Evolutionary conservation across 805 yeast genomes (phyloP).

Genomic region (Myxozyma mucilagina): DNA sequence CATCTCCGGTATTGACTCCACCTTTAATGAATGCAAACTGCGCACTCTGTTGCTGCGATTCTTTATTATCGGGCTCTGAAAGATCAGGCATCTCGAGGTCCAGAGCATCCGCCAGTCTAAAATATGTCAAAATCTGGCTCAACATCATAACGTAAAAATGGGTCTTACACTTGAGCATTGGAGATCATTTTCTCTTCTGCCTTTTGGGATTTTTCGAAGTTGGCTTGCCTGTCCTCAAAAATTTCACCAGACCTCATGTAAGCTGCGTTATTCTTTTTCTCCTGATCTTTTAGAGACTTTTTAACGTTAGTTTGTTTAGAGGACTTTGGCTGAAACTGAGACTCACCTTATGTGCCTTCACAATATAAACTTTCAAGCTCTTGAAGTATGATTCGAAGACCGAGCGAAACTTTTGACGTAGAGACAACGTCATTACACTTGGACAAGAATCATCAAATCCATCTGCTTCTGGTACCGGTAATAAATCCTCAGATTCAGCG

Average conservation of each 20-base stretch:
- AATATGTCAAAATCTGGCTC: background rate
- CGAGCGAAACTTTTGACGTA: slow-evolving; percentile 36
- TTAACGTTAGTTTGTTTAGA: slow-evolving; percentile 36
- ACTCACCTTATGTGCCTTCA: slow-evolving; percentile 15
- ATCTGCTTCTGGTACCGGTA: background rate
- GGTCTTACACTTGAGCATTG: slow-evolving; percentile 41
- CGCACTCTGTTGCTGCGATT: slow-evolving; percentile 31
- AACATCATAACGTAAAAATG: background rate
- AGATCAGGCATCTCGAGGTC: slow-evolving; percentile 44
- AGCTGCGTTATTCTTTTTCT: slow-evolving; percentile 50
- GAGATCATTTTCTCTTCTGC: slow-evolving; percentile 49
- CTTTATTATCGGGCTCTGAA: slow-evolving; percentile 37
- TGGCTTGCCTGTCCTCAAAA: slow-evolving; percentile 44
- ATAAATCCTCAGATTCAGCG: background rate
- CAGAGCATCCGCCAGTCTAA: slow-evolving; percentile 47
- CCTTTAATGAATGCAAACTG: slow-evolving; percentile 24
- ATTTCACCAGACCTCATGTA: slow-evolving; percentile 68
- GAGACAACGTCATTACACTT: slow-evolving; percentile 33
- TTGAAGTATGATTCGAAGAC: slow-evolving; percentile 14
- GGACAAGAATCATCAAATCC: background rate
- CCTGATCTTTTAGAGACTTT: slow-evolving; percentile 39
- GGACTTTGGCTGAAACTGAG: slow-evolving; percentile 24
- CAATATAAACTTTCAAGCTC: background rate
- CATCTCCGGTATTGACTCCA: slow-evolving; percentile 35
- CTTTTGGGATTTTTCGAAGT: slow-evolving; percentile 34